Base-by-base conservation (phyloP, 139 green algal species). In the Picochlorum sp. region DNA sequence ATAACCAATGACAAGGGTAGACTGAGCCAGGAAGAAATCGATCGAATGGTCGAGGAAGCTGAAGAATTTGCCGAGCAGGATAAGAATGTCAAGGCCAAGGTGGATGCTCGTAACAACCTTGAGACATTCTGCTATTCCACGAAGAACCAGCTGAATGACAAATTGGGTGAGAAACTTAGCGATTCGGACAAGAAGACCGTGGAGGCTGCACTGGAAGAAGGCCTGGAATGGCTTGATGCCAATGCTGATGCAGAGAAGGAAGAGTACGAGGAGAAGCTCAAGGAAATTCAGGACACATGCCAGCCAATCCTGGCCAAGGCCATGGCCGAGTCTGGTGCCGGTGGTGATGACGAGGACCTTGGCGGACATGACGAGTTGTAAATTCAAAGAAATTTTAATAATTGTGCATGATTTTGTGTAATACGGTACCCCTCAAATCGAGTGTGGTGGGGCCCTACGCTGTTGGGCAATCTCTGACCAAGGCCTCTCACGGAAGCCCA, bases 211-310 rank as follows among this genome's bases (percentile, higher is more conserved):
- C 78, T 98, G 13, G 86, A 92, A 69, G 90, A 97, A 63, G 84
- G 82, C 9, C 66, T 96, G 45, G 92, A 98, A 54, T 98, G 65
- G 74, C 41, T 81, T 54, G 71, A 81, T 21, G 71, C 65, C n/a
- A 75, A 81, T 50, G 62, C 52, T 7, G 81, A 90, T 5, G 82
- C 82, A 21, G 75, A 88, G 62, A 52, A 74, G 67, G 94, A 98
- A 45, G 94, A 98, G 63, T 96, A 91, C 79, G 79, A 94, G 61
- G 94, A 98, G 41, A 93, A 94, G 79, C 77, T 93, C 16, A 98
- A 97, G 83, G 87, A 96, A 69, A 74, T 99, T 26, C 88, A 98
- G 82, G 88, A 92, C 24, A 66, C 91, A 4, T 88, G 78, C 75
- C 85, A 86, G 61, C 94, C 94, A 57, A 94, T 99, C 71, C 68